Base-by-base conservation (phyloP, 495 filamentous ascomycete genomes). In the Xylaria intraflava region DNA sequence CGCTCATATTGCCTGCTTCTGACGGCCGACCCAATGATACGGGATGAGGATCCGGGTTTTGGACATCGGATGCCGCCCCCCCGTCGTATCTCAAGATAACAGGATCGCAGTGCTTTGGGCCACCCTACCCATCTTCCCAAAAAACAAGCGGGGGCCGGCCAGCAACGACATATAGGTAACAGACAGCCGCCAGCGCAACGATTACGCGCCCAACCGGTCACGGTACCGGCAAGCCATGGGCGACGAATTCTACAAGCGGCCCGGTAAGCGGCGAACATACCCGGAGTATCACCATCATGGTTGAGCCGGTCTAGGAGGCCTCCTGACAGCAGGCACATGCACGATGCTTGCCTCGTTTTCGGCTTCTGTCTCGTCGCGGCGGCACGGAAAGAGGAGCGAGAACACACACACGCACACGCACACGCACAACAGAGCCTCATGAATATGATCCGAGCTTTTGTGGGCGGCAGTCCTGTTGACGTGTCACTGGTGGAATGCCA, bases 401-500 rank as follows among this genome's bases (percentile, higher is more conserved):
- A 17, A 16, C 14, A 8, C 16, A n/a, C 12, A 38, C 3, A 17
- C 16, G 35, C 16, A 38, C 16, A 8, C 4, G 35, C 12, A 17
- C 16, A 17, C 14, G 9, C 12, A 12, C 5, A 35, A 3, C 14
- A 35, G n/a, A 1, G 14, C n/a, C n/a, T 31, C 52, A 16, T 41
- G n/a, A n/a, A n/a, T 35, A 12, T 36, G 46, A 42, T 39, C 53
- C 53, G 46, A 46, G 38, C 42, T 55, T 55, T 40, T 36, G 52
- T 35, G 53, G 42, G 39, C 38, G 22, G 38, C 22, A 33, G 38
- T 29, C 14, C 19, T 44, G 53, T 56, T 56, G 53, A 56, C 53
- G 53, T 56, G 53, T 56, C 46, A 50, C 53, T 36, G 53, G 30
- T 38, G 35, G 45, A 47, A 22, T 10, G 4, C n/a, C 42, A 46